These are phyloP conservation scores for Podospora didyma DNA, from an alignment of 495 filamentous ascomycete genomes.

Conservation along the genomic window DNA sequence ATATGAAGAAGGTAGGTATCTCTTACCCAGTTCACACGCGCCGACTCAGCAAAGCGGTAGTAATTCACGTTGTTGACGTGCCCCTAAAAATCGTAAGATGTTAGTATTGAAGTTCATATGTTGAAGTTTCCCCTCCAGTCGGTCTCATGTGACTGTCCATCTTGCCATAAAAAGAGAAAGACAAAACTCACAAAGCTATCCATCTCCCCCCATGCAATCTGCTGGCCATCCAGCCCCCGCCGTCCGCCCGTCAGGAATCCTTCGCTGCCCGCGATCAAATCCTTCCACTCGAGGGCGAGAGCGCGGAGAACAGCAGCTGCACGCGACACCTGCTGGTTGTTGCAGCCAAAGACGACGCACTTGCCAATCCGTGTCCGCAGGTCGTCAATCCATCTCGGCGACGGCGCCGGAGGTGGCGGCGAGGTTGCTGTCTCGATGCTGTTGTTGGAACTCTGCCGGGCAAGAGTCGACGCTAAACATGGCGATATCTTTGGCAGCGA, in stretches of 20 bases:
- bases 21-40: slow-evolving; percentile 64
- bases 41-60: slow-evolving; percentile 79
- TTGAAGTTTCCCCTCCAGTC: too few relatives aligned
- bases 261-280: slow-evolving; percentile 70
- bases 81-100: slow-evolving; percentile 35
- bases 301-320: slow-evolving; percentile 59
- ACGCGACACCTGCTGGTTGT: slow-evolving; percentile 51
- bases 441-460: not conserved
- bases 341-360: slow-evolving; percentile 78
- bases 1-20: too few relatives aligned
- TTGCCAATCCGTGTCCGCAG: slow-evolving; percentile 71
- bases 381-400: slow-evolving; percentile 69
- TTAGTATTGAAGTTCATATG: slow-evolving; percentile 2
- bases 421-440: not conserved
- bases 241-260: slow-evolving; percentile 70
- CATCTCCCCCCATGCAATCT: slow-evolving; percentile 90
- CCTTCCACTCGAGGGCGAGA: slow-evolving; percentile 71
- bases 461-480: not conserved
- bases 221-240: slow-evolving; percentile 64
- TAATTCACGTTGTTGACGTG: slow-evolving; percentile 82
- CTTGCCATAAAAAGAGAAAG: too few relatives aligned
- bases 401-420: slow-evolving; percentile 16
- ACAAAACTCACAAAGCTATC: slow-evolving; percentile 47
- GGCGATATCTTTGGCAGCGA: not conserved
- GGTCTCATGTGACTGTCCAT: too few relatives aligned